Conservation (phyloP, 495 filamentous ascomycete species). For the Penicillium pulvis region DNA sequence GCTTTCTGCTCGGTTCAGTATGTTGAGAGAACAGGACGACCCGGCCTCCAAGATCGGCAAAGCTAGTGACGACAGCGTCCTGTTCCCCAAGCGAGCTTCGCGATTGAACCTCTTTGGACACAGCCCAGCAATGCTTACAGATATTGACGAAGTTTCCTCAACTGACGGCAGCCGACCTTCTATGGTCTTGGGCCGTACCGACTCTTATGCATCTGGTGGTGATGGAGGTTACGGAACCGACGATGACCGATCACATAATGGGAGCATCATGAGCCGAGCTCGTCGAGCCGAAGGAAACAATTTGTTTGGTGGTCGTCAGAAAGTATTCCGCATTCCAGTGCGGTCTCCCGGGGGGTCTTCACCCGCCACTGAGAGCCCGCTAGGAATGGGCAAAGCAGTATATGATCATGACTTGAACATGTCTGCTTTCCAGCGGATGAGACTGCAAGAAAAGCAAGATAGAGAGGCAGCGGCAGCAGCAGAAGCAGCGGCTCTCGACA, state of each 20-base stretch:
- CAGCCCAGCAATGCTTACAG: conserved; percentile 60
- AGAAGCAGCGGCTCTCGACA: conserved; percentile 32
- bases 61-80: conserved; percentile 89
- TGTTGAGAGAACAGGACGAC: conserved; percentile 92
- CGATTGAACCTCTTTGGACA: conserved; percentile 60
- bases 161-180: conserved; percentile 66
- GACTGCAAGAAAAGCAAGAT: conserved; percentile 59
- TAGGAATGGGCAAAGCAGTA: conserved; percentile 65
- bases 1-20: conserved; percentile 92
- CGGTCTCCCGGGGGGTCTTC: conserved; percentile 38
- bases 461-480: conserved; percentile 31
- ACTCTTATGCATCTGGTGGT: conserved; percentile 54
- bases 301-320: conserved; percentile 93
- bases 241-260: conserved; percentile 59
- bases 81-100: conserved; percentile 80
- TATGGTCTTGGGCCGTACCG: conserved; percentile 50
- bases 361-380: conserved; percentile 20
- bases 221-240: conserved; percentile 66
- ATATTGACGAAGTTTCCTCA: conserved; percentile 89
- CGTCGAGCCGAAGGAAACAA: conserved; percentile 90
- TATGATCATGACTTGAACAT: conserved; percentile 85
- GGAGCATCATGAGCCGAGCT: conserved; percentile 80
- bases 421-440: conserved; percentile 76
- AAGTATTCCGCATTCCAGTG: conserved; percentile 86
- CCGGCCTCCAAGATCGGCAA: conserved; percentile 85